These are phyloP conservation scores for Lactifluus piperatus DNA, from an alignment of 768 basidiomycete species.

Conservation along the genomic window DNA sequence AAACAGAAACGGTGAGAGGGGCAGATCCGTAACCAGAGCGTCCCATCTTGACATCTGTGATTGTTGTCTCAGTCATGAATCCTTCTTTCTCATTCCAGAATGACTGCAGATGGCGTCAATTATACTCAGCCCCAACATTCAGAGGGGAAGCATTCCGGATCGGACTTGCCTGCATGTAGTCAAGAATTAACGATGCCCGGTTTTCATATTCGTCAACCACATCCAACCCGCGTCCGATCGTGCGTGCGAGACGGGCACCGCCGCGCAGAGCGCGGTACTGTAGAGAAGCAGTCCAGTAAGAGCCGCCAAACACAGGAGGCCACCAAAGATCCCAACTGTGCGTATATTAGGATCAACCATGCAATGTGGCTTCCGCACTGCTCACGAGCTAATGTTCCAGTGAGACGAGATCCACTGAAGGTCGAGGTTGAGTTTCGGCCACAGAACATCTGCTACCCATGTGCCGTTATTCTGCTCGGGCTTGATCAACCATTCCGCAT, in stretches of 20 bases:
- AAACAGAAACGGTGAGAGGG: conserved; percentile 24
- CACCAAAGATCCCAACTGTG: conserved; percentile 13
- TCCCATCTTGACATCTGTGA: not conserved
- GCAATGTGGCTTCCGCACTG: no score
- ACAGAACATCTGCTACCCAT: conserved; percentile 11
- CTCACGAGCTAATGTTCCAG: conserved; percentile 12
- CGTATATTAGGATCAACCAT: not conserved
- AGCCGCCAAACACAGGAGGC: conserved; percentile 7
- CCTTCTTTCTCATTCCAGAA: conserved; percentile 11
- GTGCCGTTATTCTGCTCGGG: conserved; percentile 13
- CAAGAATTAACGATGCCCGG: conserved; percentile 6
- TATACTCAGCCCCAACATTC: not conserved
- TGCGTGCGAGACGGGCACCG: conserved; percentile 15
- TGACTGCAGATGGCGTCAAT: not conserved
- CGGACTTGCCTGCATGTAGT: conserved; percentile 13
- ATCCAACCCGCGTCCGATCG: not conserved
- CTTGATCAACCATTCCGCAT: conserved; percentile 4
- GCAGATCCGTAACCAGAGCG: conserved; percentile 10
- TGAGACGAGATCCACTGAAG: conserved; percentile 11
- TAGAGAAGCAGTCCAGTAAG: conserved; percentile 13
- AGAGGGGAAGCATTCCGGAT: not conserved
- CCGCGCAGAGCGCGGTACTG: conserved; percentile 10
- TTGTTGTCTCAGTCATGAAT: conserved; percentile 12
- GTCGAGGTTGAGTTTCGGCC: conserved; percentile 13
- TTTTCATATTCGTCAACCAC: conserved; percentile 3